phyloP scores from a whole-genome alignment of 176 grass and related monocot genomes.

The Calamus simplicifolius region DNA sequence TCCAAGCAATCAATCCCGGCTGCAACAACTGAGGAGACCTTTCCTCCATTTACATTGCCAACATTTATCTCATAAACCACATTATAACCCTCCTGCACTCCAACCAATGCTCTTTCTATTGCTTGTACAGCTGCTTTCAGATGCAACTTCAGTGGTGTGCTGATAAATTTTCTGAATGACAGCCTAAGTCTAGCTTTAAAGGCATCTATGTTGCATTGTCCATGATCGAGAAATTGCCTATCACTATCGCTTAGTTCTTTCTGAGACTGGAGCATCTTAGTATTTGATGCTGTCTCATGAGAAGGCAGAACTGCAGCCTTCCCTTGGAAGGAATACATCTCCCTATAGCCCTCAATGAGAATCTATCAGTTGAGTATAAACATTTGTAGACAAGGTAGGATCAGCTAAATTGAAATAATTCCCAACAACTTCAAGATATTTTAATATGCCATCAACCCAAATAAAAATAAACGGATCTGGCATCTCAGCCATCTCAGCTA shows the following conservation, averaged over 20 bases:
- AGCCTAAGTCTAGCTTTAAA: conserved; percentile 70
- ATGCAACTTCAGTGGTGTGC: conserved; percentile 41
- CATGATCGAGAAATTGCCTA: conserved; percentile 23
- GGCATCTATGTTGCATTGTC: conserved; percentile 40
- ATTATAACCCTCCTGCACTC: conserved; percentile 55
- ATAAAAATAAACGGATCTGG: conserved; percentile 53
- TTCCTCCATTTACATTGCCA: conserved; percentile 58
- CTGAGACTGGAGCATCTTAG: conserved; percentile 47
- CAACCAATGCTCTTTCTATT: conserved; percentile 81
- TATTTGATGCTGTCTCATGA: conserved; percentile 77
- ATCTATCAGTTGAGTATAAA: conserved; percentile 50
- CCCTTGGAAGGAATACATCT: conserved; percentile 86
- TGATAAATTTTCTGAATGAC: conserved; percentile 68
- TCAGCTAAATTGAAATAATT: conserved; percentile 40
- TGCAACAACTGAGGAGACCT: conserved; percentile 58
- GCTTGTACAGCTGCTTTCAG: conserved; percentile 45
- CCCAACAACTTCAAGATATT: conserved; percentile 68
- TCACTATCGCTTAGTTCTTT: conserved; percentile 25
- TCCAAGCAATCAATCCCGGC: conserved; percentile 73
- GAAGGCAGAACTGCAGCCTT: conserved; percentile 69
- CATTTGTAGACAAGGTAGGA: conserved; percentile 52
- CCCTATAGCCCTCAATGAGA: conserved; percentile 67
- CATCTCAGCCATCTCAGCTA: conserved; percentile 50
- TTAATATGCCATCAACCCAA: conserved; percentile 80
- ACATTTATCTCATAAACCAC: conserved; percentile 61